These are phyloP conservation scores for Aureobasidium zeae DNA, from an alignment of 2,329 filamentous ascomycete species.

Conservation along the genomic window DNA sequence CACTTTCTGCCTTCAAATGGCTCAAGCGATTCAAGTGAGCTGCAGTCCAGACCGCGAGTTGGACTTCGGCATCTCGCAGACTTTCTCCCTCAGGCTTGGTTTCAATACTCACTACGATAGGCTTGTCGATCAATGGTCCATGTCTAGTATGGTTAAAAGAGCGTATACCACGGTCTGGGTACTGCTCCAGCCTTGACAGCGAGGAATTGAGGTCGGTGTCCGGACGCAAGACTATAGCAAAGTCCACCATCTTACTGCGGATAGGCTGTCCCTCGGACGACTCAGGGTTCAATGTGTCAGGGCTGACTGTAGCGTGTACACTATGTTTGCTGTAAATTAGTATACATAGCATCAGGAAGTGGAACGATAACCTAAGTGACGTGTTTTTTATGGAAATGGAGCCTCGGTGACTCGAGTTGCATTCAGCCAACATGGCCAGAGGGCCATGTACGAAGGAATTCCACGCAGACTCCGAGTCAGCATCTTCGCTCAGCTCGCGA, in stretches of 20 bases:
- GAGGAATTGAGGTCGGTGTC: neutral
- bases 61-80: neutral
- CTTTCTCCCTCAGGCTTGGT: constrained; percentile 3
- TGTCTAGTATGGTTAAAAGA: neutral
- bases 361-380: neutral
- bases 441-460: neutral
- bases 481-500: neutral
- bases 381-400: neutral
- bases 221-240: neutral
- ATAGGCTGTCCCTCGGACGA: neutral
- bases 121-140: neutral
- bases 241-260: constrained; percentile 3
- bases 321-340: neutral
- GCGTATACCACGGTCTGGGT: neutral
- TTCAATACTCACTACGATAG: constrained; percentile 5
- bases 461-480: neutral
- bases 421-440: neutral
- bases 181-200: neutral
- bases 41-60: neutral
- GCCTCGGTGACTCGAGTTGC: neutral
- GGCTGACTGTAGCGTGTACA: neutral
- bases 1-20: neutral
- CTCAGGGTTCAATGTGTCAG: neutral
- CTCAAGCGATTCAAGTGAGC: neutral
- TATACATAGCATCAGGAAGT: neutral